phyloP scores from a whole-genome alignment of 1,139 yeast genomes.

The Diutina neorugosa region DNA sequence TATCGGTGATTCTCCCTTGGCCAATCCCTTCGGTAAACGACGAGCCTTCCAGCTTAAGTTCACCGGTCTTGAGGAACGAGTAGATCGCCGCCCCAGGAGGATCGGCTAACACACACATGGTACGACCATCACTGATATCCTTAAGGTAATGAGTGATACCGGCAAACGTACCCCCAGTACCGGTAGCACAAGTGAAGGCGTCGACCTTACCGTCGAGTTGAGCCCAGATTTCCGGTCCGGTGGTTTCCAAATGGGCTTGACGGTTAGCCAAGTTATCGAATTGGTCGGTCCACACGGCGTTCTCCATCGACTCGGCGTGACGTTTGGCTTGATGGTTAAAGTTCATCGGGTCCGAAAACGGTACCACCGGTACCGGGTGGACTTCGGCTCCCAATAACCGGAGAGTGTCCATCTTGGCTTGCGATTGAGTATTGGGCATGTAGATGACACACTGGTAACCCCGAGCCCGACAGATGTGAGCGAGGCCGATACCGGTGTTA shows the following conservation, averaged over 20 bases:
- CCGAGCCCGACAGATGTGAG: conserved; percentile 74
- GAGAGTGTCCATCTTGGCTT: conserved; percentile 62
- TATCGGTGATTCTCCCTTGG: conserved; percentile 83
- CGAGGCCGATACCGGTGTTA: conserved; percentile 84
- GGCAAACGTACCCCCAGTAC: conserved; percentile 87
- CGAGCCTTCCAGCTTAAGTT: conserved; percentile 53
- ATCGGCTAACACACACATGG: conserved; percentile 2
- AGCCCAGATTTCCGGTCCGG: conserved; percentile 63
- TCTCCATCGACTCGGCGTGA: conserved; percentile 61
- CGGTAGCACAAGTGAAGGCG: conserved; percentile 82
- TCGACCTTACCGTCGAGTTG: conserved; percentile 72
- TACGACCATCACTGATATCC: conserved; percentile 5
- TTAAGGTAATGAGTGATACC: conserved; percentile 71
- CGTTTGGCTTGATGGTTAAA: conserved; percentile 78
- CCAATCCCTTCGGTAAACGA: conserved; percentile 95
- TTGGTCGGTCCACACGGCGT: conserved; percentile 89
- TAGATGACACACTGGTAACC: conserved; percentile 79
- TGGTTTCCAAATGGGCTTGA: conserved; percentile 11
- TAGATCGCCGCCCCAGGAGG: conserved; percentile 36
- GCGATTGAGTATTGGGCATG: conserved; percentile 84
- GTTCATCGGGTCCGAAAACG: conserved; percentile 68
- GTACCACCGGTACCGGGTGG: conserved; percentile 82
- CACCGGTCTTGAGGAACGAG: conserved; percentile 56
- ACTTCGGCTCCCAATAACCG: conserved; percentile 75
- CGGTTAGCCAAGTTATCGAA: conserved; percentile 22